Evolutionary conservation across 257 asterid species (phyloP).

Genomic region (Solanum neorickii): DNA sequence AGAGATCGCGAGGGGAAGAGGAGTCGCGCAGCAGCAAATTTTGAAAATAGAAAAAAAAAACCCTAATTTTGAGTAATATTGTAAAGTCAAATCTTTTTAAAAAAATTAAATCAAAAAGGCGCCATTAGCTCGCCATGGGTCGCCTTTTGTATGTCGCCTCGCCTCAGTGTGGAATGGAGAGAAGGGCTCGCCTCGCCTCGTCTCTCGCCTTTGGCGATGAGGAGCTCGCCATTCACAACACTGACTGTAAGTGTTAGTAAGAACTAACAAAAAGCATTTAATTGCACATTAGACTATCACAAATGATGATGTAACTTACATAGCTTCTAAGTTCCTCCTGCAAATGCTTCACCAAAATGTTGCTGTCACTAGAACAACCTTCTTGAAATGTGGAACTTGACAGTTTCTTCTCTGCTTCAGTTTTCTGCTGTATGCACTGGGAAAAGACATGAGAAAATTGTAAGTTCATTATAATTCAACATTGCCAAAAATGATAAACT

Average conservation of each 20-base stretch:
- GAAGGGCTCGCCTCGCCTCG: too few relatives aligned
- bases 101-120: too few relatives aligned
- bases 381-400: slow-evolving; percentile 34
- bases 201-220: too few relatives aligned
- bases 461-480: slow-evolving; percentile 7
- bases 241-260: background rate
- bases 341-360: slow-evolving; percentile 73
- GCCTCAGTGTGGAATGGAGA: too few relatives aligned
- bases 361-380: slow-evolving; percentile 41
- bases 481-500: background rate
- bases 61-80: too few relatives aligned
- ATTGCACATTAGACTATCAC: background rate
- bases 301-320: slow-evolving; percentile 39
- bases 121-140: too few relatives aligned
- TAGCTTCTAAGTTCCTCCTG: slow-evolving; percentile 79
- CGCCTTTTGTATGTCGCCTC: too few relatives aligned
- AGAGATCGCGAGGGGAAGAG: too few relatives aligned
- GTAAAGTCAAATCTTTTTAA: too few relatives aligned
- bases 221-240: too few relatives aligned
- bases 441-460: slow-evolving; percentile 5
- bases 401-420: slow-evolving; percentile 48
- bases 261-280: background rate
- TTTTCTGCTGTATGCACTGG: slow-evolving; percentile 72
- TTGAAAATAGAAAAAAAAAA: too few relatives aligned
- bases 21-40: too few relatives aligned